Evolutionary conservation across 2,329 filamentous ascomycete species (phyloP).

Genomic region (Emericellopsis atlantica): DNA sequence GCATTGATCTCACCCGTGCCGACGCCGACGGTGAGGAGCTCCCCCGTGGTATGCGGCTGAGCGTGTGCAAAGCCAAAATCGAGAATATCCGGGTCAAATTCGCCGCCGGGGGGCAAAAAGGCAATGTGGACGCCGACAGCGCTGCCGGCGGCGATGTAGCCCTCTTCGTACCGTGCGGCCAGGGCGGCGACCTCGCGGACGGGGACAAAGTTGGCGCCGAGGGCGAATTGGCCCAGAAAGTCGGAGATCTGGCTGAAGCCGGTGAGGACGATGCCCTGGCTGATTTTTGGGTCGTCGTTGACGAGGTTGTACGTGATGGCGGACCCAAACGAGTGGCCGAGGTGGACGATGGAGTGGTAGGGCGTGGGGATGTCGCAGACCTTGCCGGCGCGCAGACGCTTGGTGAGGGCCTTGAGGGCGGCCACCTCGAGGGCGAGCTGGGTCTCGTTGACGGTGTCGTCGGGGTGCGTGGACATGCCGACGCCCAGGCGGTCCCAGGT

Average conservation of each 20-base stretch:
- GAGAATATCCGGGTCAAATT: conserved; percentile 42
- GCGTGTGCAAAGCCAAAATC: conserved; percentile 28
- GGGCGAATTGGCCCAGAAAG: conserved; percentile 28
- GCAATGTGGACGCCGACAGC: conserved; percentile 35
- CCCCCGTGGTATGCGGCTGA: conserved; percentile 45
- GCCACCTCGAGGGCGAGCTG: conserved; percentile 46
- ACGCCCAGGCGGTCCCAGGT: conserved; percentile 51
- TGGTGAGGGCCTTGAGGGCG: conserved; percentile 40
- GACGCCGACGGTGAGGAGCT: conserved; percentile 41
- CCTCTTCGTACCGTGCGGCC: conserved; percentile 22
- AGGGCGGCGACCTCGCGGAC: conserved; percentile 20
- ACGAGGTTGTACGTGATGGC: conserved; percentile 43
- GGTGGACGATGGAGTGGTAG: conserved; percentile 37
- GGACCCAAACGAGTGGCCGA: conserved; percentile 54
- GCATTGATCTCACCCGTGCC: conserved; percentile 38
- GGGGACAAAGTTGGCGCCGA: conserved; percentile 32
- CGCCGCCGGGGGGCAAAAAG: conserved; percentile 33
- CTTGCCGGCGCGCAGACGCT: conserved; percentile 28
- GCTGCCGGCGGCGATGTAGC: conserved; percentile 38
- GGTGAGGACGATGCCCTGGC: conserved; percentile 46
- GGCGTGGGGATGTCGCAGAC: conserved; percentile 23
- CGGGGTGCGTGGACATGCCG: conserved; percentile 42
- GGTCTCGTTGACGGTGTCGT: conserved; percentile 47
- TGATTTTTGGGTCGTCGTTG: conserved; percentile 34
- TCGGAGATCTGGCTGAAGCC: conserved; percentile 39